Evolutionary conservation across 2,329 filamentous ascomycete genomes (phyloP), one percentile per base, ranked within the genome.

Genomic region (Anisogramma anomala): DNA sequence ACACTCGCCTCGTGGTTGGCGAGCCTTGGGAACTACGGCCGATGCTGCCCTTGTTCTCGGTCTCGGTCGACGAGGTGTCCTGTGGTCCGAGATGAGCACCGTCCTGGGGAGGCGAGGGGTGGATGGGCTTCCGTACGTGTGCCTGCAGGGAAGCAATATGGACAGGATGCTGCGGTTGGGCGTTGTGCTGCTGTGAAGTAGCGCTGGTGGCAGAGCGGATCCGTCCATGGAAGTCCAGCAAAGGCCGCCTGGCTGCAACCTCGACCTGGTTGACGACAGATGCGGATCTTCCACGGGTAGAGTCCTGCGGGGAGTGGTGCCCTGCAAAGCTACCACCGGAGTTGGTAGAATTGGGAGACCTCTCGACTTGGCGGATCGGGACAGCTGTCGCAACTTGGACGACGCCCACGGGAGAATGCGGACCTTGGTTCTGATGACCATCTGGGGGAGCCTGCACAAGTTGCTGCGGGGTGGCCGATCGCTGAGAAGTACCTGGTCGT

Each of bases 181-280:
- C 32, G 8, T 33, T n/a, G 14, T 15, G 22, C 10, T 23, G 19
- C 23, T 35, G 38, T 14, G 38, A 11, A 17, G 28, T 22, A 4
- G 38, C 17, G 35, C 18, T 39, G 10, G 45, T 41, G 11, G 33
- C 41, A 17, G 45, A 39, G 9, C 45, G 45, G 19, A 34, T 36
- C 10, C 45, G 41, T 10, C 34, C 35, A n/a, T 47, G 45, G 14
- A 36, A 14, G 14, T 47, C 45, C 6, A 41, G n/a, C 7, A 26
- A 22, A 15, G 38, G 41, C 28, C 43, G 35, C 6, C 45, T 39
- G 28, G 33, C 43, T 19, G 39, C 33, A 14, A 47, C 45, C 2
- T 47, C 45, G 25, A 47, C 44, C 32, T 47, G 45, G 30, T 47
- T 47, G 25, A 47, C 45, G n/a, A 44, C 45, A 14, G 45, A 47